phyloP scores from a whole-genome alignment of 225 moss, liverwort and hornwort genomes.

The Marchantia polymorpha region DNA sequence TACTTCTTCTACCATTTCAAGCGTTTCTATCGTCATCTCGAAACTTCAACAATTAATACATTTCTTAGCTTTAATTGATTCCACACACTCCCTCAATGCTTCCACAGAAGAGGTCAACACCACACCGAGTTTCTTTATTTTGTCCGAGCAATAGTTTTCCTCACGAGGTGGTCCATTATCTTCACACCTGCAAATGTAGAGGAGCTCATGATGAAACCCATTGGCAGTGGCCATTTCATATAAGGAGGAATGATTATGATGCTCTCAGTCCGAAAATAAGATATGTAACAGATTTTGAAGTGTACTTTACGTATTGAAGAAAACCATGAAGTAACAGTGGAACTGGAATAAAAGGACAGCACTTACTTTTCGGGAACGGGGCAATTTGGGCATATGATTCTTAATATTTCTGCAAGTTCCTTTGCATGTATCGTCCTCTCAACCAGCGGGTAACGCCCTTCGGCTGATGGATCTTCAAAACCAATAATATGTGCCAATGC shows the following conservation, averaged over 20 bases:
- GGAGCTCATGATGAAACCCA: neutral
- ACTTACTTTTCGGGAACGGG: conserved; percentile 18
- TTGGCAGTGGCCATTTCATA: neutral
- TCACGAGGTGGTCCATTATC: neutral
- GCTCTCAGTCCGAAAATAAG: neutral
- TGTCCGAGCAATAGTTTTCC: neutral
- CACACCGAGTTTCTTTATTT: conserved; percentile 21
- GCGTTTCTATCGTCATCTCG: no score
- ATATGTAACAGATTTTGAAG: neutral
- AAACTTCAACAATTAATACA: neutral
- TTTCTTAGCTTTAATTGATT: conserved; percentile 13
- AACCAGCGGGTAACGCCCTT: conserved; percentile 29
- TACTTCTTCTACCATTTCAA: no score
- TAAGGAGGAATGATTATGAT: neutral
- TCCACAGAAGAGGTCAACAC: conserved; percentile 13
- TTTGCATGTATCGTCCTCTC: neutral
- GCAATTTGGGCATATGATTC: conserved; percentile 8
- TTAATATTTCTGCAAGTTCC: conserved; percentile 5
- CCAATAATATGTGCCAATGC: conserved; percentile 31
- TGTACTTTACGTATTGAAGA: neutral
- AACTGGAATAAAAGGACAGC: neutral
- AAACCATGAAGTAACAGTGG: neutral
- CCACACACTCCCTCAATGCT: conserved; percentile 6
- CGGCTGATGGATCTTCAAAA: conserved; percentile 24
- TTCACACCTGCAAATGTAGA: neutral